A percentile compares a stretch with the other conserved stretches of the same genome.
These are phyloP conservation scores for Fragaria nilgerrensis DNA, from an alignment of 306 rosid genomes.

Conservation along the genomic window DNA sequence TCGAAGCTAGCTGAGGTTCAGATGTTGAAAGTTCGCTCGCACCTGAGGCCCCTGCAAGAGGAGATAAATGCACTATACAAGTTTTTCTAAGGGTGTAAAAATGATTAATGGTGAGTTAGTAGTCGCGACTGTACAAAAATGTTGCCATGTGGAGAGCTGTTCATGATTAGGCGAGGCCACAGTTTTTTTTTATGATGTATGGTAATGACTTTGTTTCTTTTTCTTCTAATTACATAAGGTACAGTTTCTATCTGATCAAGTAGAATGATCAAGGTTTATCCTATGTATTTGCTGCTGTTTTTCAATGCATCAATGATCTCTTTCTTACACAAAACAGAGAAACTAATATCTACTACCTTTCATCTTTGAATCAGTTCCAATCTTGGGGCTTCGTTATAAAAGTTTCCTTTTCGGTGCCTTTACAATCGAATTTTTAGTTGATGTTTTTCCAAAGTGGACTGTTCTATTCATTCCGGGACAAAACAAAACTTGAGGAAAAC, in stretches of 20 bases:
- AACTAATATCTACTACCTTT: too few species aligned
- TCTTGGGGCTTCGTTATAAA: not conserved
- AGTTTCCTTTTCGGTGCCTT: not conserved
- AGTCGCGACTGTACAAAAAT: slow-evolving; percentile 84
- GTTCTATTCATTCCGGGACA: too few species aligned
- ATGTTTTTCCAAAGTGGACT: not conserved
- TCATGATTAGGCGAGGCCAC: slow-evolving; percentile 61
- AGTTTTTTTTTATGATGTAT: slow-evolving; percentile 48
- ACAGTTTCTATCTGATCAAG: slow-evolving; percentile 19
- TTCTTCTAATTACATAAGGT: slow-evolving; percentile 21
- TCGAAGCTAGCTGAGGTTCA: slow-evolving; percentile 43
- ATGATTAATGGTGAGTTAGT: slow-evolving; percentile 50
- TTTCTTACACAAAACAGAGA: not conserved
- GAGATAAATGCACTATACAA: slow-evolving; percentile 60
- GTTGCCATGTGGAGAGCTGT: slow-evolving; percentile 67
- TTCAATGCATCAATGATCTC: not conserved
- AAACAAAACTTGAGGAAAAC: not conserved
- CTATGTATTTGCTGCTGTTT: not conserved
- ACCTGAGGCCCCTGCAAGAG: slow-evolving; percentile 55
- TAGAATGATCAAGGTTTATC: not conserved
- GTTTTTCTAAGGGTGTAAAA: slow-evolving; percentile 61
- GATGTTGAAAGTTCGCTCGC: slow-evolving; percentile 40
- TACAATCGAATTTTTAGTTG: not conserved
- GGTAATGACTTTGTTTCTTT: slow-evolving; percentile 40
- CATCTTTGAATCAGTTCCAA: not conserved